Base-by-base conservation (phyloP, 2,329 filamentous ascomycete species). In the Pseudodiploospora longispora region DNA sequence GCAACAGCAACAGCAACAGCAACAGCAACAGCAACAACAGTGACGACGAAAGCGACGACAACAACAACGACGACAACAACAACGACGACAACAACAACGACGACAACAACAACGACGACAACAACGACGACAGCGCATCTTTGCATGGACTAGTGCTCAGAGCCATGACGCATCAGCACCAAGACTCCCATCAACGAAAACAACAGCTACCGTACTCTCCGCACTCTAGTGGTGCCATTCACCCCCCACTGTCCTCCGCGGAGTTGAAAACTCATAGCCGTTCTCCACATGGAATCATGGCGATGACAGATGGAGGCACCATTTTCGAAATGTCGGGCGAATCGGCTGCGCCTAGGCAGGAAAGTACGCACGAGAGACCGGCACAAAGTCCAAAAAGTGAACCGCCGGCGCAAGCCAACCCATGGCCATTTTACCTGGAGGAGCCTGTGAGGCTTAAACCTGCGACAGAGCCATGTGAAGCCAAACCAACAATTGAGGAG, bases 321-420 rank as follows among this genome's bases (percentile, higher is more conserved):
- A 46, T 58, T 41, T 64, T 61, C 37, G 62, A 64, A 44, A 62
- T 65, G 59, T 35, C 55, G 5, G 56, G 52, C 47, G 61, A 64
- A 39, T 47, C 59, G 30, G 49, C 48, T n/a, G 38, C 41, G 10
- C 19, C 30, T 4, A 47, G 12, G 32, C 32, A 34, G 32, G 32
- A 34, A 30, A 42, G 44, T 40, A 42, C 44, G 10, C 40, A 47
- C 19, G 19, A 32, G 30, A 31, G 9, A 38, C 34, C 4, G 48
- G 42, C 39, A 27, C 41, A 45, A 27, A 43, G 27, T 19, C 19
- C 19, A 19, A 19, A 19, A 19, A 19, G 19, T 19, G 19, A 19
- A 19, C 12, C 45, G 30, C 34, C 43, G 12, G 39, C 33, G 37
- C 49, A 50, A 32, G 52, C 59, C 27, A 57, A 59, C 33, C 57